Base-by-base conservation (phyloP, 2,329 filamentous ascomycete genomes). In the Microdochium paspali region DNA sequence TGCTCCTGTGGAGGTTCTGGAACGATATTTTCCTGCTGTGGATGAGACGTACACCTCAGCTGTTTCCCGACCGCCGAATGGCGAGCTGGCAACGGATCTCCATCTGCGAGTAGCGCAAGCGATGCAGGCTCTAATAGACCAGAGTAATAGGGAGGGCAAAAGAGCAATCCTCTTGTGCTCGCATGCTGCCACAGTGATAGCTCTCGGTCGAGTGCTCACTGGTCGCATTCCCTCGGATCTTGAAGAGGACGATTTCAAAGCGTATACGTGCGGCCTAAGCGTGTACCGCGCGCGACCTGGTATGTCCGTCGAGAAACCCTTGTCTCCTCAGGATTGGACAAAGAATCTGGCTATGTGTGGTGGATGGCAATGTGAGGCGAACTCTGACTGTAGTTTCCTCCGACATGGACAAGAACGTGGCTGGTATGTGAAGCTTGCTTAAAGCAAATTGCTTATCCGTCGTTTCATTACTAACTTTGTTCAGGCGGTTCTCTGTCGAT, bases 121-220 rank as follows among this genome's bases (percentile, higher is more conserved):
- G 2, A 67, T 95, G 39, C 70, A 78, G 40, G 76, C 75, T 44
- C 80, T 96, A 54, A 84, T 96, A 54, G 72, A 76, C 24, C 76
- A 80, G 46, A 82, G 87, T 50, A 90, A 96, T 60, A 64, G 66
- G n/a, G 74, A 85, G 44, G 79, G 81, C n/a, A 72, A 77, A 32
- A 80, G 78, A 56, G 77, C 87, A 0, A 74, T 95, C 23, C 66
- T 96, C 35, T 74, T 98, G 32, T 95, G 88, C 66, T 85, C 87
- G 1, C 93, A 98, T 69, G 93, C 93, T 1, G 93, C 93, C 3
- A 81, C 84, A 10, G 78, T 97, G 58, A 96, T 98, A 61, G 85
- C 87, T 9, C 78, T 93, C 54, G 91, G 91, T 1, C 77, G 93
- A 35, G 82, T 81, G 1, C 70, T 98, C 56, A 96, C 90, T 2